Percentiles rank a stretch among this genome's conserved stretches.
Evolutionary conservation across 208 protist genomes (phyloP).

Genomic region (Trichomonas tenax): DNA sequence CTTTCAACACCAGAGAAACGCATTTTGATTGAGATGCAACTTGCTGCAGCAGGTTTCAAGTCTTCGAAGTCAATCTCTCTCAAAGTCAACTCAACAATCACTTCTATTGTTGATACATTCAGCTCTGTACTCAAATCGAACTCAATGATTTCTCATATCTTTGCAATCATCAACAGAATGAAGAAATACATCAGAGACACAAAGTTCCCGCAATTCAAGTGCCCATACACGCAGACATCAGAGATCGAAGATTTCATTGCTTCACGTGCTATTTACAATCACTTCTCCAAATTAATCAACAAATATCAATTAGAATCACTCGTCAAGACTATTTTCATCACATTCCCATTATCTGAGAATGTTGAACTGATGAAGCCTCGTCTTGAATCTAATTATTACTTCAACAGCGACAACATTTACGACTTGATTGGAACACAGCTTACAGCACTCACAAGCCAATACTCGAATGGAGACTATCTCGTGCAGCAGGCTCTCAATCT

Average conservation of each 20-base stretch:
- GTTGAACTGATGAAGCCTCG: not conserved
- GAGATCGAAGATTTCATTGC: not conserved
- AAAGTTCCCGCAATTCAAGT: not conserved
- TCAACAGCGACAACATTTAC: not conserved
- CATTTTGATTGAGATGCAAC: not conserved
- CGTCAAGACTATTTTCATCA: not conserved
- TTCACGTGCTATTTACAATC: not conserved
- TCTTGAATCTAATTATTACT: not conserved
- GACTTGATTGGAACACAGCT: not conserved
- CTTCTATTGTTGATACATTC: not conserved
- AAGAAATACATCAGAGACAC: not conserved
- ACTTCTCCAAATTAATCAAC: not conserved
- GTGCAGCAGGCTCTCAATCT: not conserved
- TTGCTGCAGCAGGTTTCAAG: not conserved
- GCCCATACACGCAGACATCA: not conserved
- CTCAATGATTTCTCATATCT: not conserved
- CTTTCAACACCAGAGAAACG: not conserved
- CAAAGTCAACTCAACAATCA: not conserved
- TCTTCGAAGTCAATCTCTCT: not conserved
- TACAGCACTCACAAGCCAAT: not conserved
- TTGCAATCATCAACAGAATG: not conserved
- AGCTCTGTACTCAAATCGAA: not conserved
- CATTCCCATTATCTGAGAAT: not conserved
- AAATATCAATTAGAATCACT: not conserved
- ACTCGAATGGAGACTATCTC: not conserved